phyloP scores from a whole-genome alignment of 163 green algal species.

The Chloromonas sp. region DNA sequence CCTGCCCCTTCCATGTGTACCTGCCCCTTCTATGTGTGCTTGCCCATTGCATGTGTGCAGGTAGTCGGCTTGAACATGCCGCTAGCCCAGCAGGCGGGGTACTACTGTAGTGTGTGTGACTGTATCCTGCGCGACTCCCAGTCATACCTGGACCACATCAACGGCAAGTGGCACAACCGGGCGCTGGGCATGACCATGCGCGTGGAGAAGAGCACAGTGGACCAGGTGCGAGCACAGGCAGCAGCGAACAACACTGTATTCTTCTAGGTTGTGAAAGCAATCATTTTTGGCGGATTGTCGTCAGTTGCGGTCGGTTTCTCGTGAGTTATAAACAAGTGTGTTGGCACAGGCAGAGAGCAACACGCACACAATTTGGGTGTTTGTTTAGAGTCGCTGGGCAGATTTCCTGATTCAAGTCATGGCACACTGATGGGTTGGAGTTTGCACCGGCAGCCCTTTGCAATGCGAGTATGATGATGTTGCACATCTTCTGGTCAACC shows the following conservation, averaged over 20 bases:
- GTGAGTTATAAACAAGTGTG: constrained; percentile 95
- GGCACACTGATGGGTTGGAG: no score
- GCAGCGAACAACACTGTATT: not conserved
- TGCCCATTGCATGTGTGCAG: constrained; percentile 7
- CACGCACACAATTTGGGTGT: constrained; percentile 29
- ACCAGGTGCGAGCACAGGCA: constrained; percentile 52
- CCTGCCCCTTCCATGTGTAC: no score
- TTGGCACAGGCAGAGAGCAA: constrained; percentile 81
- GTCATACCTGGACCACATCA: constrained; percentile 97
- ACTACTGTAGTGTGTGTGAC: constrained; percentile 96
- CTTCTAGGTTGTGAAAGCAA: not conserved
- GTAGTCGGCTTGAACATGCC: constrained; percentile 71
- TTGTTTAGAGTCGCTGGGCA: no score
- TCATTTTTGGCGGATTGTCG: not conserved
- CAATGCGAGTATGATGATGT: no score
- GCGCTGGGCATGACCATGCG: constrained; percentile 94
- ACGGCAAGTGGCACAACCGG: constrained; percentile 90
- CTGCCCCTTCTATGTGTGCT: no score
- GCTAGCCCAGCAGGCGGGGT: constrained; percentile 85
- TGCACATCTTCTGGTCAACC: no score
- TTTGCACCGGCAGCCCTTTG: no score
- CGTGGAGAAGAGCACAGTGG: constrained; percentile 81
- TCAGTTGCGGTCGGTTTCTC: constrained; percentile 49
- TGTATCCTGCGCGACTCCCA: constrained; percentile 89
- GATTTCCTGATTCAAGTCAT: no score